Conservation (phyloP, 225 moss, liverwort and hornwort genomes). For the Anthoceros angustus region DNA sequence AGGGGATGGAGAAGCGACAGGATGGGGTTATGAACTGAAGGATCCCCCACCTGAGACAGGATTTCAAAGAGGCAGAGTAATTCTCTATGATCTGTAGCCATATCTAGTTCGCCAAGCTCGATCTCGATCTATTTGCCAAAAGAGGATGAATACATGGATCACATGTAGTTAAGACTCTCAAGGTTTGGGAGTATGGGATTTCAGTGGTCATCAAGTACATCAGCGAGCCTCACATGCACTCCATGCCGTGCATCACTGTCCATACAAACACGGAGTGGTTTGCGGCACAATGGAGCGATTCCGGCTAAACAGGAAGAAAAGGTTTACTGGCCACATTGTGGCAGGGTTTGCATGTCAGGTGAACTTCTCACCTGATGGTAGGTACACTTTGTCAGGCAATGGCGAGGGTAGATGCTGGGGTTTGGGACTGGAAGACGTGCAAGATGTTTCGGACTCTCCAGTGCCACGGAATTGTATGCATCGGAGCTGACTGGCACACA, state of each 20-base stretch:
- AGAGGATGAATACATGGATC: too few species aligned
- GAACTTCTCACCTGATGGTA: constrained; percentile 87
- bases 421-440: constrained; percentile 99
- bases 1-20: too few species aligned
- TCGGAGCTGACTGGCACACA: constrained; percentile 97
- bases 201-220: constrained; percentile 98
- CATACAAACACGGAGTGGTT: constrained; percentile 97
- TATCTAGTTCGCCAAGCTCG: too few species aligned
- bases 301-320: constrained; percentile 84
- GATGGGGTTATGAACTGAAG: too few species aligned
- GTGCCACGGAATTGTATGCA: constrained; percentile 86
- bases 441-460: constrained; percentile 87
- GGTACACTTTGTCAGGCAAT: constrained; percentile 94
- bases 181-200: constrained; percentile 96
- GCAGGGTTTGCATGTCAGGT: constrained; percentile 92
- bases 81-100: too few species aligned
- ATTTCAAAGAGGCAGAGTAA: too few species aligned
- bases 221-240: constrained; percentile 95
- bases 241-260: constrained; percentile 87
- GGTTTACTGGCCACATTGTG: constrained; percentile 80
- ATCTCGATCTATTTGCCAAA: too few species aligned
- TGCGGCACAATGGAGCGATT: constrained; percentile 83
- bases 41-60: too few species aligned
- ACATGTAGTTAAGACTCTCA: constrained; percentile 32
- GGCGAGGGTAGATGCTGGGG: constrained; percentile 96